phyloP scores from a whole-genome alignment of 345 rosid species.

The Pistacia atlantica region DNA sequence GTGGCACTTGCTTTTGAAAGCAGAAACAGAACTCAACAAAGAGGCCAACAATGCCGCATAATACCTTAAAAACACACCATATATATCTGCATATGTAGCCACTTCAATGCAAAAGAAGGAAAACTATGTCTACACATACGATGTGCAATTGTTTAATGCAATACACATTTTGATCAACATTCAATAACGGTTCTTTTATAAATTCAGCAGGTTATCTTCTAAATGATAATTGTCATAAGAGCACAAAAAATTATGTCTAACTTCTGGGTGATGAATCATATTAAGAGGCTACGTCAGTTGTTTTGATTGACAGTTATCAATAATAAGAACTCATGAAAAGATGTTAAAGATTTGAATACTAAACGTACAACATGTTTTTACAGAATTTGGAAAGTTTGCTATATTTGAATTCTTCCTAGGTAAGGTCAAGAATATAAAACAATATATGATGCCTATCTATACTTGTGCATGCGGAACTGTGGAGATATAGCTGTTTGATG shows the following conservation, averaged over 20 bases:
- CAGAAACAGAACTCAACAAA: not conserved
- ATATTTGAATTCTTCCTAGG: too few species aligned
- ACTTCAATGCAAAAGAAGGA: too few species aligned
- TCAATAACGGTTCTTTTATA: not conserved
- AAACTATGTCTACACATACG: not conserved
- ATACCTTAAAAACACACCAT: too few species aligned
- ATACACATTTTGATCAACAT: not conserved
- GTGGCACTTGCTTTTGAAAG: too few species aligned
- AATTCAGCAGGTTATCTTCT: not conserved
- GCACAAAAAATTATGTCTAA: not conserved
- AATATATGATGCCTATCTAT: not conserved
- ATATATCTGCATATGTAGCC: too few species aligned
- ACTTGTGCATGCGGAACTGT: not conserved
- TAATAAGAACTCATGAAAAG: not conserved
- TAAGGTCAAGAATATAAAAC: too few species aligned
- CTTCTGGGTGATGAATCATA: not conserved
- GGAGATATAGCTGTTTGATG: not conserved
- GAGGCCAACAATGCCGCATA: not conserved
- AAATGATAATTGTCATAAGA: not conserved
- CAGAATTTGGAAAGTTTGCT: not conserved
- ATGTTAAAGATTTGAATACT: not conserved
- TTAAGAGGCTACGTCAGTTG: not conserved
- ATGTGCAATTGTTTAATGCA: not conserved
- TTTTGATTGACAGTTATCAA: not conserved
- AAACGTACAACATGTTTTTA: not conserved